Percentiles rank a stretch among this genome's conserved stretches.
These are phyloP conservation scores for Saccharomyces kudriavzevii DNA, from an alignment of 805 yeast genomes.

Conservation along the genomic window DNA sequence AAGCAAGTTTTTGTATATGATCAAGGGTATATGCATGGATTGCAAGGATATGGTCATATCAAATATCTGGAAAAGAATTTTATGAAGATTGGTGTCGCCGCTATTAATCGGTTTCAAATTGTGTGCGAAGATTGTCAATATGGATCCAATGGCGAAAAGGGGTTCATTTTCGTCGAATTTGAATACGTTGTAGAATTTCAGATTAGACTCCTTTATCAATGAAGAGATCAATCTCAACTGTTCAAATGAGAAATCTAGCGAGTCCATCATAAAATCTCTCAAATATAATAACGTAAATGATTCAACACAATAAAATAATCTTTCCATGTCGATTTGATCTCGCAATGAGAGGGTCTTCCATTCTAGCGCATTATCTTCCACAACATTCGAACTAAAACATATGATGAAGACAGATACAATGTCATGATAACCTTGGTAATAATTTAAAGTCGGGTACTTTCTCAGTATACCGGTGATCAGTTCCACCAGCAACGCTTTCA, in stretches of 20 bases:
- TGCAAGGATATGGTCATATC: slow-evolving; percentile 55
- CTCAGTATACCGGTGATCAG: slow-evolving; percentile 50
- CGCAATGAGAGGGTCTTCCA: background rate
- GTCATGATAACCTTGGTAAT: slow-evolving; percentile 93
- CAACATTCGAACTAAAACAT: slow-evolving; percentile 32
- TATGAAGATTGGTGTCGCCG: slow-evolving; percentile 26
- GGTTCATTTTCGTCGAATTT: slow-evolving; percentile 42
- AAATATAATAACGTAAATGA: slow-evolving; percentile 51
- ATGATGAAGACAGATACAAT: slow-evolving; percentile 59
- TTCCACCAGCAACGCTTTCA: slow-evolving; percentile 21
- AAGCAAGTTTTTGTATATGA: slow-evolving; percentile 54
- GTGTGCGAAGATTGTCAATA: slow-evolving; percentile 74
- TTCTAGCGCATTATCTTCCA: background rate
- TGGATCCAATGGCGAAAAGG: slow-evolving; percentile 63
- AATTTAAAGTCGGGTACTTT: slow-evolving; percentile 52
- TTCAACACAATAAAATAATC: slow-evolving; percentile 41
- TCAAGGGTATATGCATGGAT: slow-evolving; percentile 47
- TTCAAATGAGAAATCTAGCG: slow-evolving; percentile 55
- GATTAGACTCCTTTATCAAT: slow-evolving; percentile 45
- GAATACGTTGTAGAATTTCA: slow-evolving; percentile 30
- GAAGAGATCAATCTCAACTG: slow-evolving; percentile 63
- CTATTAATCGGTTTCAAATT: slow-evolving; percentile 36
- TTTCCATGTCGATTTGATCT: slow-evolving; percentile 15
- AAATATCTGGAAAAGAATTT: slow-evolving; percentile 51
- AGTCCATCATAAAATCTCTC: slow-evolving; percentile 78